Base-by-base conservation (phyloP, 192 early-diverging fungal species). In the Coemansia sp. region DNA sequence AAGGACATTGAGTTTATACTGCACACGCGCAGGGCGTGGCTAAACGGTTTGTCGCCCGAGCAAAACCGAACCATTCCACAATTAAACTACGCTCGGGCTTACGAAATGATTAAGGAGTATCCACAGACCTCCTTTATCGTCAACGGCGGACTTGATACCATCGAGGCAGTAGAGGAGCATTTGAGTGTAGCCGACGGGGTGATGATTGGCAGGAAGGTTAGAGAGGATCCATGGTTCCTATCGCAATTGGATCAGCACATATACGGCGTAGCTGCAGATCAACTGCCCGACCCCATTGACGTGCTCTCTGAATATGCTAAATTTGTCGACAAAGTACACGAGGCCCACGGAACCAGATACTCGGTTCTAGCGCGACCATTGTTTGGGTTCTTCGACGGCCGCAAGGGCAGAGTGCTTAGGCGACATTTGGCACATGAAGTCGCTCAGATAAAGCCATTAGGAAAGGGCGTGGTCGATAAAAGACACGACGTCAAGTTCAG, bases 171-270 rank as follows among this genome's bases (percentile, higher is more conserved):
- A 13, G 67, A 66, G 4, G 59, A 66, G 17, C 87, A 87, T 56
- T 63, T 93, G 24, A 65, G 67, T 0, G 4, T 34, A 9, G 84
- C 84, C 0, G 88, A 89, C 65, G 89, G 88, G 1, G 86, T 89
- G 40, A 93, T 93, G 91, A 67, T 93, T 45, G 91, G 91, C 29
- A 69, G 91, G 31, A 85, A 90, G 77, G 68, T 92, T 0, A 86
- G 87, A 68, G 85, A 91, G 44, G 70, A 88, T 44, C 91, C 91
- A 14, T 81, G 88, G 78, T 92, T 92, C 59, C 73, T 92, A 39
- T 69, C 85, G 6, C 74, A 68, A 48, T 66, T 92, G 11, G 89
- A 90, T 65, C 76, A 73, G 13, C 66, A 72, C 21, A 33, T 85
- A 0, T 72, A 83, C 61, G 72, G 69, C 7, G 37, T 71, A 3